A percentile compares a stretch with the other conserved stretches of the same genome.
Conservation (phyloP, 202 grass and related monocot genomes). For the Setaria italica region DNA sequence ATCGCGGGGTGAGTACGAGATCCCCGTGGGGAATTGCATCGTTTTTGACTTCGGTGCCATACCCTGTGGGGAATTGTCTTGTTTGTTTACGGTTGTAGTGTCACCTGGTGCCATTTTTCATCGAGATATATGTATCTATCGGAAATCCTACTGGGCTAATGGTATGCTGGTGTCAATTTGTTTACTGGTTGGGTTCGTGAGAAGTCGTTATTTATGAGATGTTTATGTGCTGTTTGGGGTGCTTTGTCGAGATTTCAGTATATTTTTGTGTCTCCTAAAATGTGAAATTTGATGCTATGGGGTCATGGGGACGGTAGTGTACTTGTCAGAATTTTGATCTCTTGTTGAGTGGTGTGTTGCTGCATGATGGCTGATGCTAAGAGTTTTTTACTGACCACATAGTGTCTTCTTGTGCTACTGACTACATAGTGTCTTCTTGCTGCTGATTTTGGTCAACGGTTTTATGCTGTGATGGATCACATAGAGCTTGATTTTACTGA, state of each 20-base stretch:
- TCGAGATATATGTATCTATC: conserved; percentile 15
- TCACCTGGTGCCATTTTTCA: neutral
- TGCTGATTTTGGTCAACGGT: neutral
- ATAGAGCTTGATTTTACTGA: neutral
- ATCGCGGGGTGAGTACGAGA: conserved; percentile 83
- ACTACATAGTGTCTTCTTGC: conserved; percentile 9
- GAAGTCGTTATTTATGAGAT: neutral
- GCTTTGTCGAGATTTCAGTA: neutral
- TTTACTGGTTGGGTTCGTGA: neutral
- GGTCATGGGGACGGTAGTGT: neutral
- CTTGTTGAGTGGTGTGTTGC: neutral
- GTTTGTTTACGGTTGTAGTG: neutral
- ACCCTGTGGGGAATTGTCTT: neutral
- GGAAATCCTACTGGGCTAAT: neutral
- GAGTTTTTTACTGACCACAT: too few species aligned
- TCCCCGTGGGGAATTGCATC: conserved; percentile 1
- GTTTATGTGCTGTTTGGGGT: neutral
- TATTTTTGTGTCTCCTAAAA: neutral
- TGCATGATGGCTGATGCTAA: conserved; percentile 2
- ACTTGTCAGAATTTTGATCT: neutral
- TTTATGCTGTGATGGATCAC: neutral
- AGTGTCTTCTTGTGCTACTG: conserved; percentile 4
- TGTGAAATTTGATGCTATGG: neutral
- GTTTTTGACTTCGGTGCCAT: neutral
- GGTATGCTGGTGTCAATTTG: neutral